Percentiles rank a stretch among this genome's conserved stretches.
phyloP scores from a whole-genome alignment of 495 filamentous ascomycete genomes.

The Endocarpon pusillum region DNA sequence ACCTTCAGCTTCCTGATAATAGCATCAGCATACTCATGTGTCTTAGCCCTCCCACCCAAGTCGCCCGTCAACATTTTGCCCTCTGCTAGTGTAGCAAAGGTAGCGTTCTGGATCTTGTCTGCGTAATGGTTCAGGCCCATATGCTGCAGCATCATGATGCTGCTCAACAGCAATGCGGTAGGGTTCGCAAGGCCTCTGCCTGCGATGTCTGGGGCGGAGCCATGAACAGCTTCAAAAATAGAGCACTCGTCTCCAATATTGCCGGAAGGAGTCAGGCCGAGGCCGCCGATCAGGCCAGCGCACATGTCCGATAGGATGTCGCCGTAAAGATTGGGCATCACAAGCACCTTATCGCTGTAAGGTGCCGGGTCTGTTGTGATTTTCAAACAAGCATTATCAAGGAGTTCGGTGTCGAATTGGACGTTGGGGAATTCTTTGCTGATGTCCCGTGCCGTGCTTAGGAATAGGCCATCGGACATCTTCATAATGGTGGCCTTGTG shows the following conservation, averaged over 20 bases:
- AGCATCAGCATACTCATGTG: conserved; percentile 73
- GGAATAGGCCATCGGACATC: conserved; percentile 97
- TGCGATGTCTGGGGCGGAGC: conserved; percentile 93
- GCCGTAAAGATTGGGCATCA: conserved; percentile 99
- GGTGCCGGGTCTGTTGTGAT: conserved; percentile 85
- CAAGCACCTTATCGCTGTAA: conserved; percentile 97
- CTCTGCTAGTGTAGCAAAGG: conserved; percentile 84
- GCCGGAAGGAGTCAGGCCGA: conserved; percentile 89
- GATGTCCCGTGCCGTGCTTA: conserved; percentile 64
- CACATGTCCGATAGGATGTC: conserved; percentile 99
- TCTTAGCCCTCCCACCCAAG: conserved; percentile 86
- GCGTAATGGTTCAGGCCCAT: conserved; percentile 84
- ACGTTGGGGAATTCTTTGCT: conserved; percentile 87
- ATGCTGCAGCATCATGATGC: conserved; percentile 98
- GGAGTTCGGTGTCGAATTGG: conserved; percentile 88
- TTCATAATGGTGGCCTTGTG: conserved; percentile 99
- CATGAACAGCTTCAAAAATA: conserved; percentile 99
- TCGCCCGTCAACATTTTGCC: conserved; percentile 91
- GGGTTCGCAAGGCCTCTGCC: conserved; percentile 92
- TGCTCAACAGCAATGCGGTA: conserved; percentile 75
- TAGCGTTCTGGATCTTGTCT: conserved; percentile 76
- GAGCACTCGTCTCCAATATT: conserved; percentile 99
- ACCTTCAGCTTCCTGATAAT: conserved; percentile 72
- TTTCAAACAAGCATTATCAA: conserved; percentile 98
- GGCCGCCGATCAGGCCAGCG: conserved; percentile 92